Base-by-base conservation (phyloP, 306 rosid genomes). In the Castanospermum australe region DNA sequence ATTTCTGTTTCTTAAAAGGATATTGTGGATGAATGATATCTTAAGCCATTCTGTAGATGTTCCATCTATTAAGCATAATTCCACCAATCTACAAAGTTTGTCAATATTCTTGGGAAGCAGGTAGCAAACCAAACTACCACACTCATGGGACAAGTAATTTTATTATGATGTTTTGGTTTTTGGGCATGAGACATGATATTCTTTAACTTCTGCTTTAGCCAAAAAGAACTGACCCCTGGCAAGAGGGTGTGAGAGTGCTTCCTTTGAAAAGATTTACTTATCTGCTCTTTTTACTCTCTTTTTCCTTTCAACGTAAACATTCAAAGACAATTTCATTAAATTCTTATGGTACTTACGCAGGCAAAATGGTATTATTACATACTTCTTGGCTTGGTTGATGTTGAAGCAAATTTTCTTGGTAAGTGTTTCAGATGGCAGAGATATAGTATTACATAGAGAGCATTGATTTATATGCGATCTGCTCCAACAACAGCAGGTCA, bases 341-440 rank as follows among this genome's bases (percentile, higher is more conserved):
- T 52, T 20, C 67, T 28, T 20, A 21, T 14, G 67, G 9, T 57
- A 55, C 25, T 70, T 67, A 24, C 87, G 84, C 92, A 90, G 97
- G 91, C 92, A 81, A 92, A 90, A 85, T 92, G 96, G 96, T 92
- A 89, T 82, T 89, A 81, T 75, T 92, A 92, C 80, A 38, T 86
- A 25, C 85, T 84, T 81, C 92, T 92, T 65, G 97, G 91, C 68
- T 51, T 92, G 85, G 85, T 92, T 56, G 97, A 92, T 71, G 97
- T 92, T 41, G 96, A 92, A 81, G 96, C 87, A 83, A 92, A 92
- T 83, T 92, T 87, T 87, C 88, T 92, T 35, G 97, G 96, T 92
- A 61, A 62, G 85, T 62, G 79, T 36, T 71, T 78, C 9, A 0
- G 33, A 13, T 42, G 68, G 20, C 38, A 38, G 44, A 13, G 36